A percentile compares a stretch with the other conserved stretches of the same genome.
Conservation (phyloP, 2,329 filamentous ascomycete genomes). For the Monosporascus sp. region DNA sequence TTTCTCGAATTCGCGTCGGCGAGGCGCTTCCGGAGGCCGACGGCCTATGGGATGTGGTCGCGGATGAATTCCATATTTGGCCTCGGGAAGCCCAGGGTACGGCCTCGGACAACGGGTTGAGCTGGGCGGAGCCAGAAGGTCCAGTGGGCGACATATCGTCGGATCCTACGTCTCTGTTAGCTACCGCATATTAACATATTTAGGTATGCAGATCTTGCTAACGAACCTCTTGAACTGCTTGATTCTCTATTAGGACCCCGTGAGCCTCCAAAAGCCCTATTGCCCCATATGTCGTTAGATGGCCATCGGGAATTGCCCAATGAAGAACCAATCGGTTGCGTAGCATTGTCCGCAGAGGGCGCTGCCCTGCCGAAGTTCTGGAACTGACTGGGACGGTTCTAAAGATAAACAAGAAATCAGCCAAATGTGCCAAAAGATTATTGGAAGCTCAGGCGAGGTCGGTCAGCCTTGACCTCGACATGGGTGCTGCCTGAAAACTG, state of each 20-base stretch:
- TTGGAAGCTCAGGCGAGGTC: too few species aligned
- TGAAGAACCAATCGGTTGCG: slow-evolving; percentile 36
- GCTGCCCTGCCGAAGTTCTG: slow-evolving; percentile 31
- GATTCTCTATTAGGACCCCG: slow-evolving; percentile 41
- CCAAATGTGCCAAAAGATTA: neutral
- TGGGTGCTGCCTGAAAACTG: neutral
- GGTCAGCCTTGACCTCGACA: neutral
- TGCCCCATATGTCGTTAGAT: slow-evolving; percentile 47
- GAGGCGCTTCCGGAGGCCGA: slow-evolving; percentile 51
- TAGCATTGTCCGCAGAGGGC: slow-evolving; percentile 24
- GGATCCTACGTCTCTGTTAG: slow-evolving; percentile 27
- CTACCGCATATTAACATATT: neutral
- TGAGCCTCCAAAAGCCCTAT: slow-evolving; percentile 37
- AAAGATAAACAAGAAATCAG: neutral
- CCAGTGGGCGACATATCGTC: slow-evolving; percentile 41
- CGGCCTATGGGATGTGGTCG: slow-evolving; percentile 36
- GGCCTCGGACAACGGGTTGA: slow-evolving; percentile 64
- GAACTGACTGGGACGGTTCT: slow-evolving; percentile 28
- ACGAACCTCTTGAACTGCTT: slow-evolving; percentile 45
- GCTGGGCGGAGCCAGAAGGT: slow-evolving; percentile 64
- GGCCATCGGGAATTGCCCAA: slow-evolving; percentile 33
- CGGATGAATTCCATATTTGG: slow-evolving; percentile 54
- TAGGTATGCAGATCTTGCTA: neutral
- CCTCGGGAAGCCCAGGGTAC: slow-evolving; percentile 54
- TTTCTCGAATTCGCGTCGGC: slow-evolving; percentile 51